These are phyloP conservation scores for Clarireedia paspali DNA, from an alignment of 2,329 filamentous ascomycete genomes.

Conservation along the genomic window DNA sequence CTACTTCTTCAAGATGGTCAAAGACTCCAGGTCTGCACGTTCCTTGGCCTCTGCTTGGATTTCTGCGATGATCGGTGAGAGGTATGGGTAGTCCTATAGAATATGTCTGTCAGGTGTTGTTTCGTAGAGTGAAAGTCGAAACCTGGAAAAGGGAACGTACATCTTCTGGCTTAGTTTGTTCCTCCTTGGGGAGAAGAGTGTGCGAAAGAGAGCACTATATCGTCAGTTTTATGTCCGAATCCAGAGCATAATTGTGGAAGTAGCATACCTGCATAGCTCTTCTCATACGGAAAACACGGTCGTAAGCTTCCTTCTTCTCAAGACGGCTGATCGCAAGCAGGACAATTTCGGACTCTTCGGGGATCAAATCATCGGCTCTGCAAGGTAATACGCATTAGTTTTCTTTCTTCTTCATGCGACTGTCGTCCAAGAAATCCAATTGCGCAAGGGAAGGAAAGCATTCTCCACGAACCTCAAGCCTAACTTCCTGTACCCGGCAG, in stretches of 20 bases:
- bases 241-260: neutral
- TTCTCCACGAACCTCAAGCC: constrained; percentile 64
- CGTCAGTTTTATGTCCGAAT: constrained; percentile 11
- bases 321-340: constrained; percentile 87
- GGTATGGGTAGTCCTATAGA: constrained; percentile 55
- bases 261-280: constrained; percentile 75
- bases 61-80: constrained; percentile 59
- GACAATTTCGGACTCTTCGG: constrained; percentile 83
- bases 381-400: constrained; percentile 17
- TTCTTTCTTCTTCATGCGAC: neutral
- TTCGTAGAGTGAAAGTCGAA: constrained; percentile 14
- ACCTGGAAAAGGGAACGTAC: constrained; percentile 35
- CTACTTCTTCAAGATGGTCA: constrained; percentile 43
- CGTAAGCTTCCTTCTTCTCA: constrained; percentile 82
- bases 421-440: no score
- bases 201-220: constrained; percentile 47
- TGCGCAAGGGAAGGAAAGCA: no score
- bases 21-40: constrained; percentile 59
- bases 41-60: constrained; percentile 61
- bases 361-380: constrained; percentile 90
- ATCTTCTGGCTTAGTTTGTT: constrained; percentile 62
- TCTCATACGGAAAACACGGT: constrained; percentile 95
- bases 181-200: constrained; percentile 54
- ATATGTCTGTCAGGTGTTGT: neutral
- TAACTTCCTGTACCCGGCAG: constrained; percentile 86